Base-by-base conservation (phyloP, 371 early-diverging fungal genomes). In the Mortierella sp. region DNA sequence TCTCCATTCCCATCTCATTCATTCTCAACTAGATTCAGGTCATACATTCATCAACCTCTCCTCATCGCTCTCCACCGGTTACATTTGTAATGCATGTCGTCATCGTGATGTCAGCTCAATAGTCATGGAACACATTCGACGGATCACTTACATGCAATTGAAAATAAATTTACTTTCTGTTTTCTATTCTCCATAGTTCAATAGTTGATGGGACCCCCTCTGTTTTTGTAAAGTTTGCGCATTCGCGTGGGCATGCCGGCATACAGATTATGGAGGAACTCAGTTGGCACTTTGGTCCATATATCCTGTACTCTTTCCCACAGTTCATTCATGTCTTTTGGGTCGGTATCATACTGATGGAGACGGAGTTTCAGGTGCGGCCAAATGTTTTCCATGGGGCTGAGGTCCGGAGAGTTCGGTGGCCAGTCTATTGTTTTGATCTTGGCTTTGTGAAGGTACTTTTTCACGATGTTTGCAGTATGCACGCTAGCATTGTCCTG, bases 401-500 rank as follows among this genome's bases (percentile, higher is more conserved):
- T 69, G 63, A 62, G 45, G 55, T 69, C 70, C 20, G 63, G 63
- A 24, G 70, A 62, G 43, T 62, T 62, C 30, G 45, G 62, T 5
- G 70, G 62, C 55, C 63, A 51, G 6, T 11, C 35, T n/a, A 69
- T 59, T 16, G 66, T 28, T 32, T 28, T 39, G 54, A 72, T 66
- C 9, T 37, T 30, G 45, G 72, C 30, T 14, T 72, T 1, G 4
- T 47, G 54, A 22, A 81, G 57, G 60, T 52, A 77, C 24, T 71
- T 62, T 30, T 69, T n/a, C 1, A 32, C 32, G 22, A 62, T 40
- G 9, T 73, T 47, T 52, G 52, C 52, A 66, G 66, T 83, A 35
- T 77, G 80, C 10, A 69, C 47, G 1, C 72, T 26, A 39, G 72
- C 72, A 58, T 83, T 83, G 71, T 83, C 83, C 49, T 85, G 78